Conservation (phyloP, 208 protist species). For the Trypanosomatidae sp. region DNA sequence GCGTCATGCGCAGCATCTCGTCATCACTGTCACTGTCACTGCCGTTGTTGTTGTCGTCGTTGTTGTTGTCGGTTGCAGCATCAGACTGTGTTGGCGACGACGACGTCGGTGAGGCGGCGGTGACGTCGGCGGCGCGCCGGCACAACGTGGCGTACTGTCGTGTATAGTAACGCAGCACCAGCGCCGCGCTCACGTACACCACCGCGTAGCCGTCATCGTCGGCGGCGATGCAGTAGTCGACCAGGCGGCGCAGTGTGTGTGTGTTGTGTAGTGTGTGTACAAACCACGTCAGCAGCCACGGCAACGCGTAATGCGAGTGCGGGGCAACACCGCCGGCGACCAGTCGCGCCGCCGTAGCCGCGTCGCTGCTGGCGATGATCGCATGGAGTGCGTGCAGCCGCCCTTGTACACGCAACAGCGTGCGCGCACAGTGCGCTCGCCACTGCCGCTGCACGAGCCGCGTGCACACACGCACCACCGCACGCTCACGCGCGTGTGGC, state of each 20-base stretch:
- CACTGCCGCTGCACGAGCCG: constrained; percentile 40
- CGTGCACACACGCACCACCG: constrained; percentile 26
- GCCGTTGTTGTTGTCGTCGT: too few relatives aligned
- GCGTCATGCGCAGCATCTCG: too few relatives aligned
- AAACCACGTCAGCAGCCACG: constrained; percentile 86
- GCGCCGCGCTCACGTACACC: constrained; percentile 66
- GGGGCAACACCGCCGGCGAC: constrained; percentile 58
- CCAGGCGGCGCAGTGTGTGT: constrained; percentile 30
- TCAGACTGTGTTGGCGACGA: too few relatives aligned
- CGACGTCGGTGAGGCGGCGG: too few relatives aligned
- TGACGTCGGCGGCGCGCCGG: too few relatives aligned
- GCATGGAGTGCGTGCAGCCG: constrained; percentile 70
- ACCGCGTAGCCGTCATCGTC: constrained; percentile 30
- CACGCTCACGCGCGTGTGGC: constrained; percentile 16
- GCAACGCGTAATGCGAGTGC: constrained; percentile 76
- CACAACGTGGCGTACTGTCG: too few relatives aligned
- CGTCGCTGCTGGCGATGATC: constrained; percentile 39
- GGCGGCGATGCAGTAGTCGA: constrained; percentile 55
- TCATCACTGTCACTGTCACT: too few relatives aligned
- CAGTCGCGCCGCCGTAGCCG: constrained; percentile 30
- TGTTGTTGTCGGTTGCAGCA: too few relatives aligned
- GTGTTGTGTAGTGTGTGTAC: constrained; percentile 33
- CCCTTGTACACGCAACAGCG: constrained; percentile 40
- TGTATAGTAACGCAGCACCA: constrained; percentile 41
- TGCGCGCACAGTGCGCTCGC: constrained; percentile 32